Base-by-base conservation (phyloP, 306 rosid genomes). In the Glycine soja region DNA sequence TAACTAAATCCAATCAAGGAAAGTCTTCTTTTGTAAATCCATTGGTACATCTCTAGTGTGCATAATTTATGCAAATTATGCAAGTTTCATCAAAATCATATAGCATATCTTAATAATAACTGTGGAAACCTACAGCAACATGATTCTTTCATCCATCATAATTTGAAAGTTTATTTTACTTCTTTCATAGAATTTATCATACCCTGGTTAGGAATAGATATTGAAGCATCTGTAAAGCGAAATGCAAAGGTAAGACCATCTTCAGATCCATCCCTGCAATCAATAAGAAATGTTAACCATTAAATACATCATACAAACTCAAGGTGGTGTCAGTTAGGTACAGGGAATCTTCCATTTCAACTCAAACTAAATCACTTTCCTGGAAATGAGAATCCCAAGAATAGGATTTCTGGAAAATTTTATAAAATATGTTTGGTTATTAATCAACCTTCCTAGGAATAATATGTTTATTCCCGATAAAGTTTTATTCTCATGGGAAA, bases 231-330 rank as follows among this genome's bases (percentile, higher is more conserved):
- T 10, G 97, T 90, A 88, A 93, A 96, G 85, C 99, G 99, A 88
- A 96, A 96, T 82, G 98, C 97, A 82, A 96, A 96, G 69, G 97
- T 93, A 66, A 96, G 98, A 80, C 99, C 97, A 83, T 92, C 97
- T 57, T 93, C 99, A 42, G 94, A 85, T 72, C 84, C 88, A 84
- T 93, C 96, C 94, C 98, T 96, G 92, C 47, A 73, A 80, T 50
- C 79, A 84, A 82, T 72, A 77, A 80, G 65, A 84, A 81, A 70
- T 8, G 71, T 48, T 15, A 51, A 52, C 45, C 47, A 14, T 24
- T 19, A 59, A 45, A 50, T 32, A 24, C 72, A 71, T 43, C 40
- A 53, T 15, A 83, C 15, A 47, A 24, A 51, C 68, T 40, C 32
- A 8, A 40, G 78, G 43, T 18, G 16, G 11, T 10, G 57, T 54